A percentile compares a stretch with the other conserved stretches of the same genome.
phyloP scores from a whole-genome alignment of 1,284 basidiomycete genomes.

The Tilletiaria anomala region DNA sequence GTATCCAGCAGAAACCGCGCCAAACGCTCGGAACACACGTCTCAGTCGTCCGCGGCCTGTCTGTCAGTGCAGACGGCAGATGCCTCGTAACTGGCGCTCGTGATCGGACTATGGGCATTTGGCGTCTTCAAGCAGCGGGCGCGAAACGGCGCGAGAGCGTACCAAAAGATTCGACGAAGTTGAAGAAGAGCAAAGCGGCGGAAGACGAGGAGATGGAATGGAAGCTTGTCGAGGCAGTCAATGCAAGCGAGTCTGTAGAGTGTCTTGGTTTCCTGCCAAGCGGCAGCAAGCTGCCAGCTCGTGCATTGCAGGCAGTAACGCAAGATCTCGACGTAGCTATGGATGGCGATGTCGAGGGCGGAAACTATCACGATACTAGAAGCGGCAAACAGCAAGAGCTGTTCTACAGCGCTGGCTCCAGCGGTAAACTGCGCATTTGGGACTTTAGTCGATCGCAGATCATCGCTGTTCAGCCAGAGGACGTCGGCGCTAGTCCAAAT shows the following conservation, averaged over 20 bases:
- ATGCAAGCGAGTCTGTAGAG: slow-evolving; percentile 30
- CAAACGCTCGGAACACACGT: slow-evolving; percentile 23
- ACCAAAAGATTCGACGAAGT: too few species aligned
- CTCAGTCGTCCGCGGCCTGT: slow-evolving; percentile 31
- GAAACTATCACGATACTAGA: too few species aligned
- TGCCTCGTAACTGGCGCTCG: slow-evolving; percentile 22
- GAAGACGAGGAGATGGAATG: too few species aligned
- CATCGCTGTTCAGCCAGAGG: slow-evolving; percentile 4
- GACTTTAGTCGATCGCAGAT: slow-evolving; percentile 10
- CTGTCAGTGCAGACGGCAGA: slow-evolving; percentile 16
- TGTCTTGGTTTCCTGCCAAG: slow-evolving; percentile 19
- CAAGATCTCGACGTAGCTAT: too few species aligned
- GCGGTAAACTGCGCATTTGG: slow-evolving; percentile 25
- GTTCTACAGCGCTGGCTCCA: slow-evolving; percentile 29
- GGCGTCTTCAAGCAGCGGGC: too few species aligned
- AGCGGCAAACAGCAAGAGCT: slow-evolving; percentile 2
- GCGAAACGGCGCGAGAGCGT: too few species aligned
- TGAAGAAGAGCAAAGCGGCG: too few species aligned
- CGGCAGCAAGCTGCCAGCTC: too few species aligned
- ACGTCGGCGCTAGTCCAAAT: background rate
- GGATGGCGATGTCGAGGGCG: too few species aligned
- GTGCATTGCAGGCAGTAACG: too few species aligned
- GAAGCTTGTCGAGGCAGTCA: slow-evolving; percentile 23
- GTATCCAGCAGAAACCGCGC: slow-evolving; percentile 42
- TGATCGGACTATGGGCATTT: slow-evolving; percentile 27